Base-by-base conservation (phyloP, 1,284 basidiomycete species). In the Ceratobasidium sp. region DNA sequence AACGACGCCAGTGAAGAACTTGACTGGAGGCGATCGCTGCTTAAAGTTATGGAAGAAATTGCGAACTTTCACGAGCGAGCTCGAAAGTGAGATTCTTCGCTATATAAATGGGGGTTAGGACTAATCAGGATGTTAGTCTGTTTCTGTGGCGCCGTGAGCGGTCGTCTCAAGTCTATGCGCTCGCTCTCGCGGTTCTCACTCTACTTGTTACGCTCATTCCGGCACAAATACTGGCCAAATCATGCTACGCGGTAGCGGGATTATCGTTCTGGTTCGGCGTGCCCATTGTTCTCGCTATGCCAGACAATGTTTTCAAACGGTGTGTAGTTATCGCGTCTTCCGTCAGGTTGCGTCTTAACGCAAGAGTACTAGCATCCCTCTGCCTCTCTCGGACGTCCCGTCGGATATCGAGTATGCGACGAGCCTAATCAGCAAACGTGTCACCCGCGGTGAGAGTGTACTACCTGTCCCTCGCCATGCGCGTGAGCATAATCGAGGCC, bases 321-420 rank as follows among this genome's bases (percentile, higher is more conserved):
- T 85, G 76, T 58, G 81, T 50, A 21, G 18, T 14, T 39, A 14
- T 39, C 14, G 36, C 36, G 8, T 39, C 36, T 6, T 14, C 36
- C 36, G 6, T 39, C 26, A 48, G n/a, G 26, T 6, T 14, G 1
- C 12, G 21, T 39, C 28, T 53, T 30, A 53, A 53, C 72, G 16
- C 57, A 32, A 26, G 39, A 32, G 79, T 78, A 72, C 43, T 73
- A 62, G 85, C 36, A 70, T 88, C 18, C 86, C 86, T 16, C 80
- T 83, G 4, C 80, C 82, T 2, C 82, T 90, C 57, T 75, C 76
- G 30, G 83, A 86, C 73, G 84, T 85, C 4, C 89, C 89, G 0
- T 90, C 88, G 3, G 88, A 91, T 76, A 84, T 86, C 1, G 88
- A 91, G 70, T 81, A 88, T 76, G 88, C 89, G 0, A 89, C 90